phyloP scores from a whole-genome alignment of 2,329 filamentous ascomycete genomes.

The Alternaria brassicae region DNA sequence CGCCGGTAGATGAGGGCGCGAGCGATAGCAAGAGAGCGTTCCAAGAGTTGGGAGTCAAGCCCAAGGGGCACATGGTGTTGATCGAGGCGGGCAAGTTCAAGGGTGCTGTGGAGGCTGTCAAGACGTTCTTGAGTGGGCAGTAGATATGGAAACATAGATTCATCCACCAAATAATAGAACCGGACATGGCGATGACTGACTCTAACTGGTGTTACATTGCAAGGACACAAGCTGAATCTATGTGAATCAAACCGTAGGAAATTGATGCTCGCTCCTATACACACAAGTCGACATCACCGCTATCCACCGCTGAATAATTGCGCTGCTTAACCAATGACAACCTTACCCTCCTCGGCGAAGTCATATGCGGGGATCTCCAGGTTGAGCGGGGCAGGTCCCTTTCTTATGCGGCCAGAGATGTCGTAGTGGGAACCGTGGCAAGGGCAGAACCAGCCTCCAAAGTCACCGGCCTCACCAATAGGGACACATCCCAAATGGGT shows the following conservation, averaged over 20 bases:
- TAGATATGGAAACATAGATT: slow-evolving; percentile 4
- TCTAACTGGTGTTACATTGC: slow-evolving; percentile 50
- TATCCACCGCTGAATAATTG: slow-evolving; percentile 9
- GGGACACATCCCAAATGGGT: slow-evolving; percentile 99
- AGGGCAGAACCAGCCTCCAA: slow-evolving; percentile 99
- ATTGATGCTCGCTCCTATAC: slow-evolving; percentile 47
- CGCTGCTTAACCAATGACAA: slow-evolving; percentile 83
- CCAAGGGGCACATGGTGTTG: slow-evolving; percentile 83
- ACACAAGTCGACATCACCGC: slow-evolving; percentile 30
- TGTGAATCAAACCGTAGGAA: slow-evolving; percentile 38
- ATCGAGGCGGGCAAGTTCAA: slow-evolving; percentile 82
- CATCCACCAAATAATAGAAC: background rate
- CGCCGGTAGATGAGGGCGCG: slow-evolving; percentile 75
- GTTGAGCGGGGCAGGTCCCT: slow-evolving; percentile 96
- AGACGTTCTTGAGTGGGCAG: slow-evolving; percentile 68
- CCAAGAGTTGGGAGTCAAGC: slow-evolving; percentile 87
- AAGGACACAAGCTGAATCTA: slow-evolving; percentile 47
- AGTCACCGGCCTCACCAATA: slow-evolving; percentile 98
- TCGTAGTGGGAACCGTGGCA: slow-evolving; percentile 99
- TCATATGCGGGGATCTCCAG: slow-evolving; percentile 92
- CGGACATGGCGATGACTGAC: slow-evolving; percentile 16
- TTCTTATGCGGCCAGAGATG: slow-evolving; percentile 97
- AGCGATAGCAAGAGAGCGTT: slow-evolving; percentile 95
- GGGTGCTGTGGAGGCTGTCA: slow-evolving; percentile 75
- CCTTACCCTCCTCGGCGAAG: slow-evolving; percentile 86